Percentiles rank a stretch among this genome's conserved stretches.
Evolutionary conservation across 441 rosid species (phyloP).

Genomic region (Rhodomyrtus psidioides): DNA sequence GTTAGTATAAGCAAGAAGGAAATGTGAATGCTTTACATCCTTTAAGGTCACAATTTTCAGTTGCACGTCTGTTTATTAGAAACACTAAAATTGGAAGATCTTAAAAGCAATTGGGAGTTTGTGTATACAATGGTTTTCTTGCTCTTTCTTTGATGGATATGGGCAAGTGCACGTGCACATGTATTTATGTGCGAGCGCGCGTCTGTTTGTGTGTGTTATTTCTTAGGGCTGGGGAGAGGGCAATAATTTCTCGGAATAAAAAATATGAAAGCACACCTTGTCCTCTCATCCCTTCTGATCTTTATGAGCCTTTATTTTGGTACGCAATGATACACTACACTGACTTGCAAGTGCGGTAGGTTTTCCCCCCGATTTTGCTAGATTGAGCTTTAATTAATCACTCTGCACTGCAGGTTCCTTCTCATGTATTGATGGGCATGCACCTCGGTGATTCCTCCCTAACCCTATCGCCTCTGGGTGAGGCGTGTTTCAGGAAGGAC

Average conservation of each 20-base stretch:
- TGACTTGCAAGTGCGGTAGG: background rate
- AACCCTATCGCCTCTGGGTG: constrained; percentile 65
- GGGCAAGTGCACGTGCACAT: background rate
- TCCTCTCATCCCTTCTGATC: background rate
- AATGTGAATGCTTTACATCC: background rate
- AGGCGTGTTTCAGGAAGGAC: constrained; percentile 73
- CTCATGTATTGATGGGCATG: constrained; percentile 77
- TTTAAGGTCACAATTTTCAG: background rate
- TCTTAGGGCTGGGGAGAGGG: background rate
- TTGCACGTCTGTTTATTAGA: background rate
- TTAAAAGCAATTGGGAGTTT: background rate
- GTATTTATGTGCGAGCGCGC: background rate
- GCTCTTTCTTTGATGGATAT: background rate
- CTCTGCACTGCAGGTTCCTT: constrained; percentile 44
- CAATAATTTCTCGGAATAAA: background rate
- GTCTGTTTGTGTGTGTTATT: background rate
- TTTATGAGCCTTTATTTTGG: background rate
- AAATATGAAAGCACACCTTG: background rate
- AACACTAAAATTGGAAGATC: background rate
- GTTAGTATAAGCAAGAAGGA: background rate
- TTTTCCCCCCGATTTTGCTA: background rate
- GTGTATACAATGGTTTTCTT: background rate
- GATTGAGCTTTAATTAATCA: background rate
- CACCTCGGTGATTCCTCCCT: constrained; percentile 38
- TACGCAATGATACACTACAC: background rate